Base-by-base conservation (phyloP, 345 rosid species). In the Dipteronia dyeriana region DNA sequence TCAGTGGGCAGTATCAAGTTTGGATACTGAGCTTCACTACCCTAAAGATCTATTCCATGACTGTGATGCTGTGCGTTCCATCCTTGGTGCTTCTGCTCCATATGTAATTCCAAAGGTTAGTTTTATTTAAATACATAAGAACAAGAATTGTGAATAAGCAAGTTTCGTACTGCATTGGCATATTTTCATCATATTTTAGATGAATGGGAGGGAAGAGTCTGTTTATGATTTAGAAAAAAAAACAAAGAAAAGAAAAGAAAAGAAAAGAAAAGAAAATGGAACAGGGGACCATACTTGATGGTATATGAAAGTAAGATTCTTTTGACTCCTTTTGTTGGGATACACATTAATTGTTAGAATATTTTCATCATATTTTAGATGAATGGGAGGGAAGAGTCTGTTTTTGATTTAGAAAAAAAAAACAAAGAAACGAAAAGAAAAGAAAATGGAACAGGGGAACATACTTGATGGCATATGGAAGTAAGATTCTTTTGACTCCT, bases 41-140 rank as follows among this genome's bases (percentile, higher is more conserved):
- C 91, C 99, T 57, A 86, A 76, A 70, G 91, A 91, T 64, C 81
- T 95, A 76, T 95, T 90, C 82, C 83, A 88, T 75, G 97, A 93
- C 62, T 91, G 96, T 81, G 95, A 93, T 80, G 84, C 87, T 45
- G 96, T 95, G 78, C 91, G 81, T 66, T 85, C 89, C 41, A 80
- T 95, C 74, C 88, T 95, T 34, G 99, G 99, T 75, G 80, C 83
- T 59, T 84, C 78, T 66, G 98, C 96, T 76, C 98, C 99, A 3
- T 95, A 89, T 80, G 88, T 93, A 74, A 86, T 89, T 84, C 98
- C 99, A 63, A 93, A 92, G 99, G 99, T 96, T 82, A 68, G 95
- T 82, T 79, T 74, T 41, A 68, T 70, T 29, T 23, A 12, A 11
- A 23, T 22, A 16, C 14, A 9, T 43, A 22, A 26, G 56, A 68